These are phyloP conservation scores for Scleroderma bovista DNA, from an alignment of 768 basidiomycete species.

Conservation along the genomic window DNA sequence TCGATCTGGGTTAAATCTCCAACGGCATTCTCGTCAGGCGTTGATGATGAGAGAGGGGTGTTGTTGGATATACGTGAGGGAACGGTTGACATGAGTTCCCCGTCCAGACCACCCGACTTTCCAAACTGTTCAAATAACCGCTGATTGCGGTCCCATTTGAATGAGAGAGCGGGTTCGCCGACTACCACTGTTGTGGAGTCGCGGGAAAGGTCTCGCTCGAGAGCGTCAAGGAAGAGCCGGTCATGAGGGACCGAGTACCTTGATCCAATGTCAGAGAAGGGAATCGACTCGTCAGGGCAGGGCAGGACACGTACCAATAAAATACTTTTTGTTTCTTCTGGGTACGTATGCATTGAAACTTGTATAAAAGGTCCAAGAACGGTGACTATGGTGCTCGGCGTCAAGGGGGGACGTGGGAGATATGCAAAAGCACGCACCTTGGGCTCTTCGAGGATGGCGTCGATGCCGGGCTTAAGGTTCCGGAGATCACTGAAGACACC, in stretches of 20 bases:
- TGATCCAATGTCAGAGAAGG: neutral
- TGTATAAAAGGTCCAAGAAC: slow-evolving; percentile 91
- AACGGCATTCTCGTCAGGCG: slow-evolving; percentile 10
- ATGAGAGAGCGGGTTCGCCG: slow-evolving; percentile 83
- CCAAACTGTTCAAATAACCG: slow-evolving; percentile 87
- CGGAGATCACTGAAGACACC: slow-evolving; percentile 91
- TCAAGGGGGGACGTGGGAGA: neutral
- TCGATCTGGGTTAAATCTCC: slow-evolving; percentile 19
- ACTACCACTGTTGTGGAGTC: slow-evolving; percentile 75
- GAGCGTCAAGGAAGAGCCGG: slow-evolving; percentile 91
- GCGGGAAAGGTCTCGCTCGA: slow-evolving; percentile 93
- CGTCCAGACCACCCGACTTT: slow-evolving; percentile 31
- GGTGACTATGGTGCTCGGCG: slow-evolving; percentile 53
- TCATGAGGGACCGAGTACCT: slow-evolving; percentile 98
- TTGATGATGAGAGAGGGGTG: slow-evolving; percentile 3
- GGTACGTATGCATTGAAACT: slow-evolving; percentile 93
- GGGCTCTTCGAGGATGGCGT: slow-evolving; percentile 93
- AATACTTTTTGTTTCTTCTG: slow-evolving; percentile 99
- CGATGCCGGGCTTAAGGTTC: slow-evolving; percentile 89
- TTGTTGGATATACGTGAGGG: slow-evolving; percentile 28
- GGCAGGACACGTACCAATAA: slow-evolving; percentile 64
- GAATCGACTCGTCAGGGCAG: neutral
- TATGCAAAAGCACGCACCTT: slow-evolving; percentile 51
- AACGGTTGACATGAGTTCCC: slow-evolving; percentile 31
- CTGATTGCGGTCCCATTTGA: slow-evolving; percentile 82